A percentile compares a stretch with the other conserved stretches of the same genome.
These are phyloP conservation scores for Cryphonectria carpinicola DNA, from an alignment of 2,329 filamentous ascomycete species.

Conservation along the genomic window DNA sequence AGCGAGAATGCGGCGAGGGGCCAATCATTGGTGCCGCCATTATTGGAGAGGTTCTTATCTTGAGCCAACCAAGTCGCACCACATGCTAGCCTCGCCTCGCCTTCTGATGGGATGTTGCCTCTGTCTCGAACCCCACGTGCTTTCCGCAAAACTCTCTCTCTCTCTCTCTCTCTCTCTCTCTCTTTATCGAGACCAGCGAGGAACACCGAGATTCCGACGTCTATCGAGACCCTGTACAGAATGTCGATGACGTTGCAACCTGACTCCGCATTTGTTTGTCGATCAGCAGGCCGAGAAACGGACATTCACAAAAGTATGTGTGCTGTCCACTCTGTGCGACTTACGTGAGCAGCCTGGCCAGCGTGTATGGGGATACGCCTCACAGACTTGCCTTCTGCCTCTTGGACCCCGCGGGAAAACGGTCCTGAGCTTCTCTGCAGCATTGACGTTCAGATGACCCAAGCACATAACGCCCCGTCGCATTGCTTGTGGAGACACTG, in stretches of 20 bases:
- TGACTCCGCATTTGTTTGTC: neutral
- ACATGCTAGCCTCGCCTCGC: slow-evolving; percentile 28
- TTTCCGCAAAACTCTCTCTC: neutral
- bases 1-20: slow-evolving; percentile 8
- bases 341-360: slow-evolving; percentile 2
- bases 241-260: slow-evolving; percentile 8
- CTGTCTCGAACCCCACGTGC: neutral
- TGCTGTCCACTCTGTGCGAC: neutral
- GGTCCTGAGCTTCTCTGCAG: neutral
- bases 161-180: neutral
- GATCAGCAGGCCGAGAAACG: neutral
- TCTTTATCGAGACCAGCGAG: neutral
- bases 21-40: slow-evolving; percentile 22
- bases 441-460: slow-evolving; percentile 2
- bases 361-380: neutral
- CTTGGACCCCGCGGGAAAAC: neutral
- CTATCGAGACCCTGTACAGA: neutral
- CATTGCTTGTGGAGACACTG: slow-evolving; percentile 9
- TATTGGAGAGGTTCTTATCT: slow-evolving; percentile 23
- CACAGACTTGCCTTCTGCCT: neutral
- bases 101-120: slow-evolving; percentile 5
- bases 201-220: neutral
- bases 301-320: neutral
- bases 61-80: slow-evolving; percentile 25
- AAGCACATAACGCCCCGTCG: slow-evolving; percentile 1